A percentile compares a stretch with the other conserved stretches of the same genome.
phyloP scores from a whole-genome alignment of 768 basidiomycete species.

The Tremella mesenterica region DNA sequence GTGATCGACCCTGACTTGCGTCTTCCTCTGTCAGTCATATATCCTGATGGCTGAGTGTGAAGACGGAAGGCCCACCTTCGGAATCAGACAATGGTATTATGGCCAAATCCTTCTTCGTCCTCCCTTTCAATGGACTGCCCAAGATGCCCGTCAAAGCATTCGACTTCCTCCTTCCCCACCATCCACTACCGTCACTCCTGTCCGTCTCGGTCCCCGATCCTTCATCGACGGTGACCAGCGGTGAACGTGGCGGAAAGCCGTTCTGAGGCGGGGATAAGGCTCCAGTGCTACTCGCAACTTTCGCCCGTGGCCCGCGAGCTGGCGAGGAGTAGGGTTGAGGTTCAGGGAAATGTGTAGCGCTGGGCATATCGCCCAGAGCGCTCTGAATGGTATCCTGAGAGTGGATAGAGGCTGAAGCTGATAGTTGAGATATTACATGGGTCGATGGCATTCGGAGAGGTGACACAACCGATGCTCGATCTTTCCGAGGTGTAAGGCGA shows the following conservation, averaged over 20 bases:
- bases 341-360: background rate
- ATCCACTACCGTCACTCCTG: slow-evolving; percentile 9
- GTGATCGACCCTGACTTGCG: too few relatives aligned
- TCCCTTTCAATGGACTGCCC: slow-evolving; percentile 6
- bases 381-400: background rate
- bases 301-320: too few relatives aligned
- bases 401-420: background rate
- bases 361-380: background rate
- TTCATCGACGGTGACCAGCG: slow-evolving; percentile 10
- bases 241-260: background rate
- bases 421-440: background rate
- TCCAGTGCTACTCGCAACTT: too few relatives aligned
- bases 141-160: slow-evolving; percentile 5
- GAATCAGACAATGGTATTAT: background rate
- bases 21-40: too few relatives aligned
- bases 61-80: too few relatives aligned
- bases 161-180: slow-evolving; percentile 20
- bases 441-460: background rate
- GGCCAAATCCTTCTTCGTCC: background rate
- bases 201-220: slow-evolving; percentile 16
- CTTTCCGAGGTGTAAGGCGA: background rate
- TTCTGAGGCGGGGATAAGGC: background rate
- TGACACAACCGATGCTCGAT: background rate
- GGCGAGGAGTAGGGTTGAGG: background rate
- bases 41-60: background rate